Evolutionary conservation across 768 basidiomycete species (phyloP).

Genomic region (Kockovaella imperatae): DNA sequence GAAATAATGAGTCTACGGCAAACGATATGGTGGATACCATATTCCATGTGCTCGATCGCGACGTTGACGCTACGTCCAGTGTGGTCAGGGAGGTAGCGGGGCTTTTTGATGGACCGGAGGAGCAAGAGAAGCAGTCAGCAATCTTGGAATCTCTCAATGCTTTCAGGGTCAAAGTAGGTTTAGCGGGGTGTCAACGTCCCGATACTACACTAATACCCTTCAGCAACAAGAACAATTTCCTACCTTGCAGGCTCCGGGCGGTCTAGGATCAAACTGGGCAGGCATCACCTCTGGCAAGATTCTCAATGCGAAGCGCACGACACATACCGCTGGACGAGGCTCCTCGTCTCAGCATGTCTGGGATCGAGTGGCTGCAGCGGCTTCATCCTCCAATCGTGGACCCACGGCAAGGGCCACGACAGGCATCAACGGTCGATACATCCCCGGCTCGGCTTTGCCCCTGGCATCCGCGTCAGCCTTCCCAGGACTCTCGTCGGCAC

Average conservation of each 20-base stretch:
- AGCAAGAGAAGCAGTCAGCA: constrained; percentile 60
- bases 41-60: constrained; percentile 65
- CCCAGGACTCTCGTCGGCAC: constrained; percentile 23
- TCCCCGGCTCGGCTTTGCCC: constrained; percentile 28
- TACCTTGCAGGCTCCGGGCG: constrained; percentile 49
- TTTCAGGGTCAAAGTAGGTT: constrained; percentile 68
- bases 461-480: constrained; percentile 18
- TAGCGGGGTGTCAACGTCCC: no score
- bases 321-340: constrained; percentile 52
- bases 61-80: constrained; percentile 61
- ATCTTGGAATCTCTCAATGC: constrained; percentile 71
- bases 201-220: background rate
- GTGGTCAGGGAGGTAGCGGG: constrained; percentile 53
- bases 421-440: constrained; percentile 21
- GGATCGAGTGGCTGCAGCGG: constrained; percentile 82
- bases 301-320: constrained; percentile 71
- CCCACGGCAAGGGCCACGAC: constrained; percentile 15
- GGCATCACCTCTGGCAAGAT: constrained; percentile 74
- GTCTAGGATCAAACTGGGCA: constrained; percentile 55
- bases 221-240: constrained; percentile 83
- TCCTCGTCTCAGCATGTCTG: constrained; percentile 60
- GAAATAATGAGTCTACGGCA: constrained; percentile 65
- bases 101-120: constrained; percentile 64
- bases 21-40: constrained; percentile 79
- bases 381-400: constrained; percentile 42